A percentile compares a stretch with the other conserved stretches of the same genome.
Evolutionary conservation across 192 early-diverging fungal genomes (phyloP).

Genomic region (Gaertneriomyces semiglobifer): DNA sequence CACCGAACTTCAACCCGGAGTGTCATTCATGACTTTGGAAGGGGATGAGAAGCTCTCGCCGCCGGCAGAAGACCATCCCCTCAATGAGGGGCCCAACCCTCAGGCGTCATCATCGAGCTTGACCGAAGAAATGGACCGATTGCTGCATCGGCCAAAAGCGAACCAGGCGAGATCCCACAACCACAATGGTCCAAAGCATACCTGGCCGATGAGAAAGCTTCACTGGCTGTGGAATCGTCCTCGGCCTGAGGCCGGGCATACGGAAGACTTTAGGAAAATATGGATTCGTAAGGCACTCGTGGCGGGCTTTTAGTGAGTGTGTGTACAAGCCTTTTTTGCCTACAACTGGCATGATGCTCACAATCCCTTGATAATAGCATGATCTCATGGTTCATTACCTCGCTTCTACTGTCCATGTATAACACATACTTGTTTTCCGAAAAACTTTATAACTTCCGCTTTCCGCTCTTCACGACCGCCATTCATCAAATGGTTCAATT

Average conservation of each 20-base stretch:
- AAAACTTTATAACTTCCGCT: conserved; percentile 75
- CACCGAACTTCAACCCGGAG: too few relatives aligned
- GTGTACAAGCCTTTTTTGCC: background rate
- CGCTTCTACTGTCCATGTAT: conserved; percentile 77
- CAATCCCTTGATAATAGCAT: conserved; percentile 22
- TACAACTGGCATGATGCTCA: background rate
- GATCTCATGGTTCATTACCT: conserved; percentile 69
- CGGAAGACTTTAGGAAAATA: background rate
- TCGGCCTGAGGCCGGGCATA: background rate
- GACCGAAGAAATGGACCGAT: background rate
- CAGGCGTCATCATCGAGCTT: background rate
- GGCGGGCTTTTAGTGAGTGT: conserved; percentile 21
- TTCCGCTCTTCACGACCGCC: conserved; percentile 81
- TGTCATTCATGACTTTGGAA: too few relatives aligned
- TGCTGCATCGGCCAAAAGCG: background rate
- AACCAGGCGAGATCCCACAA: background rate
- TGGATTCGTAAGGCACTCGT: conserved; percentile 10
- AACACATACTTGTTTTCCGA: conserved; percentile 93
- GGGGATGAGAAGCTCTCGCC: too few relatives aligned
- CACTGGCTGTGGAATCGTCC: background rate
- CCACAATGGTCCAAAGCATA: background rate
- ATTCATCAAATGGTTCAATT: conserved; percentile 87
- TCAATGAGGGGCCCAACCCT: background rate
- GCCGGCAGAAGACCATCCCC: too few relatives aligned
- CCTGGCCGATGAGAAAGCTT: background rate